A percentile compares a stretch with the other conserved stretches of the same genome.
phyloP scores from a whole-genome alignment of 441 rosid genomes.

The Syzygium syzygioides region DNA sequence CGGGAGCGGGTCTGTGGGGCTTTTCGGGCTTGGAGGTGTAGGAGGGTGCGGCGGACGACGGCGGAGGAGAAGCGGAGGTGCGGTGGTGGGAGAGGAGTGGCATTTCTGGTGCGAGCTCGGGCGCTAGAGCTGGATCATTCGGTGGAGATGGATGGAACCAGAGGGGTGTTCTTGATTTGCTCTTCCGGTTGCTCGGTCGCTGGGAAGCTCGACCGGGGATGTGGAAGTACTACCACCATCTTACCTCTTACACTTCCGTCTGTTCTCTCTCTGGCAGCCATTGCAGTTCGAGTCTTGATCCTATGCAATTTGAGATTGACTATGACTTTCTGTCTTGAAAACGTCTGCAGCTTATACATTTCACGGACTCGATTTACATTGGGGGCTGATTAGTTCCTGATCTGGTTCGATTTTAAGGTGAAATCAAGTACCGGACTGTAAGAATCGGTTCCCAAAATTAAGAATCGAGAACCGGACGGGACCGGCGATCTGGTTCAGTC shows the following conservation, averaged over 20 bases:
- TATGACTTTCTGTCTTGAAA: background rate
- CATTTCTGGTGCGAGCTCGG: constrained; percentile 28
- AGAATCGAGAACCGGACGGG: too few relatives aligned
- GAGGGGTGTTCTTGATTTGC: background rate
- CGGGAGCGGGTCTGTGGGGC: constrained; percentile 23
- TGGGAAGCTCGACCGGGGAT: background rate
- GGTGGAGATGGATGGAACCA: background rate
- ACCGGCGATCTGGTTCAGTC: too few relatives aligned
- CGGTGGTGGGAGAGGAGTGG: constrained; percentile 18
- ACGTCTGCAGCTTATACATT: background rate
- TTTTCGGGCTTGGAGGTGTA: constrained; percentile 46
- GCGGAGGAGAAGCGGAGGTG: background rate
- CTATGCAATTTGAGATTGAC: background rate
- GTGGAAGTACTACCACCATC: background rate
- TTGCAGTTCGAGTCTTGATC: background rate
- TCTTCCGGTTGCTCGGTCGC: background rate
- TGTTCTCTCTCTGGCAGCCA: background rate
- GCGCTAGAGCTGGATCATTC: background rate
- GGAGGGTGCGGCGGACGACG: constrained; percentile 13
- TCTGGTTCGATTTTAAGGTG: too few relatives aligned
- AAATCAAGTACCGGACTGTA: accelerated
- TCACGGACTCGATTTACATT: too few relatives aligned
- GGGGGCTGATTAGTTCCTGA: too few relatives aligned
- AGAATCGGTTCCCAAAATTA: too few relatives aligned
- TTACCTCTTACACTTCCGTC: background rate